Percentiles rank a stretch among this genome's conserved stretches.
phyloP scores from a whole-genome alignment of 2,329 filamentous ascomycete species.

The Aurifilum marmelostoma region DNA sequence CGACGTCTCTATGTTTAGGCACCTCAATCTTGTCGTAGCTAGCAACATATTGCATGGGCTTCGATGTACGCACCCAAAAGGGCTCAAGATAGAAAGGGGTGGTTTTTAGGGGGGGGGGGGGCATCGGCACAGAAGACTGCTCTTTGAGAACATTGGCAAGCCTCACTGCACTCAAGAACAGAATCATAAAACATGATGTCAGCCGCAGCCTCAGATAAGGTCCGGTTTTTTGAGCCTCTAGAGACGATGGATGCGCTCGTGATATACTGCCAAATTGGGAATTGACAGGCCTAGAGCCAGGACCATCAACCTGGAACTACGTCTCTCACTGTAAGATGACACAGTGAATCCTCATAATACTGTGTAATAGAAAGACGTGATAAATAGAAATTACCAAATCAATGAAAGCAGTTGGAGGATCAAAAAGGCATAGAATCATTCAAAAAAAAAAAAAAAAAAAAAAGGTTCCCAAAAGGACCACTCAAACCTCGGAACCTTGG shows the following conservation, averaged over 20 bases:
- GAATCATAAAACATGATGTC: background rate
- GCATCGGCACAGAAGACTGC: background rate
- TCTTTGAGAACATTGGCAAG: background rate
- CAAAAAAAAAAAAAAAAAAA: no score
- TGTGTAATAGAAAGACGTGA: no score
- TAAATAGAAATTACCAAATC: background rate
- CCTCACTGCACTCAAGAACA: background rate
- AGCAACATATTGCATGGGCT: background rate
- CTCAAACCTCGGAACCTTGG: no score
- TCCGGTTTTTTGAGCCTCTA: no score
- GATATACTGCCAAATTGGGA: background rate
- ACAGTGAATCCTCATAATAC: no score
- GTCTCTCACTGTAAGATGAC: no score
- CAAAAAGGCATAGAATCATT: no score
- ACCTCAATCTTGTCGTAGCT: background rate
- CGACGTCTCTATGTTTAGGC: rapidly evolving
- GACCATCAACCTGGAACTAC: background rate
- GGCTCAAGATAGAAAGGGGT: no score
- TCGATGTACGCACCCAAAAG: no score
- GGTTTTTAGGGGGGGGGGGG: no score
- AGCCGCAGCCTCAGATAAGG: background rate
- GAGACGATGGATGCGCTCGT: background rate
- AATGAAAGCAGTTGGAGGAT: no score
- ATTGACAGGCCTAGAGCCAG: background rate
- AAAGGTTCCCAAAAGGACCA: no score